Percentiles rank a stretch among this genome's conserved stretches.
Evolutionary conservation across 2,329 filamentous ascomycete genomes (phyloP).

Genomic region (Leptographium radiaticola): DNA sequence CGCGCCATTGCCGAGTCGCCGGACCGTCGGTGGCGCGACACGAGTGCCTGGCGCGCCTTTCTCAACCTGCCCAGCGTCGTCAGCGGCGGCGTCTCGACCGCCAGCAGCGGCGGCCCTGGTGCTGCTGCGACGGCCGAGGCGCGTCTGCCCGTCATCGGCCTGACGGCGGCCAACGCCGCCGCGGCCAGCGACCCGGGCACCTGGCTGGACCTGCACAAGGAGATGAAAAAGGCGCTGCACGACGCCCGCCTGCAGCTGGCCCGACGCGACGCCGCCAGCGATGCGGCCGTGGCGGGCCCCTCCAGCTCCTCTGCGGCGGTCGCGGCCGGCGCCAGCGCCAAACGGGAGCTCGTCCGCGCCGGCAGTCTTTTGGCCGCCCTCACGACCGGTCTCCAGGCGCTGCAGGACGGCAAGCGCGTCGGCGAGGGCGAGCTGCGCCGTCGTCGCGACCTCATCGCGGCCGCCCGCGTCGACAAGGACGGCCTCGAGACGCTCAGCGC

Average conservation of each 20-base stretch:
- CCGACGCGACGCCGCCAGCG: constrained; percentile 47
- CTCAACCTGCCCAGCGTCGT: constrained; percentile 45
- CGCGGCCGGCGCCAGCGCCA: constrained; percentile 61
- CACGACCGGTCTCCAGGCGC: constrained; percentile 48
- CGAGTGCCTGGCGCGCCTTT: constrained; percentile 59
- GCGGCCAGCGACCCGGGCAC: constrained; percentile 47
- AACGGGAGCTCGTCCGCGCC: constrained; percentile 57
- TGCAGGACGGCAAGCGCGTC: constrained; percentile 41
- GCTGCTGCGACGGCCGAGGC: constrained; percentile 18
- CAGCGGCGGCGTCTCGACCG: constrained; percentile 4
- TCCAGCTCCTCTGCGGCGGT: constrained; percentile 10
- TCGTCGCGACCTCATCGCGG: constrained; percentile 54
- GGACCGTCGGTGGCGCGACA: constrained; percentile 66
- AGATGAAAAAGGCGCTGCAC: constrained; percentile 59
- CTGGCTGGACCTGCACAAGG: constrained; percentile 65
- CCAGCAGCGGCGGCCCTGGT: constrained; percentile 9
- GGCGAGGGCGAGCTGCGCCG: constrained; percentile 65
- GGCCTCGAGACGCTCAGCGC: constrained; percentile 61
- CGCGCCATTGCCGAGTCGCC: constrained; percentile 57
- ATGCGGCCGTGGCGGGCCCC: constrained; percentile 17
- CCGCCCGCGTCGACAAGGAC: constrained; percentile 61
- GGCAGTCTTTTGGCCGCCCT: constrained; percentile 50
- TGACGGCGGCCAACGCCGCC: constrained; percentile 25
- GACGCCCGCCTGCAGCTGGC: constrained; percentile 54
- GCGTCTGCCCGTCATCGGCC: constrained; percentile 19